These are phyloP conservation scores for Fusarium verticillioides DNA, from an alignment of 2,329 filamentous ascomycete species.

Conservation along the genomic window DNA sequence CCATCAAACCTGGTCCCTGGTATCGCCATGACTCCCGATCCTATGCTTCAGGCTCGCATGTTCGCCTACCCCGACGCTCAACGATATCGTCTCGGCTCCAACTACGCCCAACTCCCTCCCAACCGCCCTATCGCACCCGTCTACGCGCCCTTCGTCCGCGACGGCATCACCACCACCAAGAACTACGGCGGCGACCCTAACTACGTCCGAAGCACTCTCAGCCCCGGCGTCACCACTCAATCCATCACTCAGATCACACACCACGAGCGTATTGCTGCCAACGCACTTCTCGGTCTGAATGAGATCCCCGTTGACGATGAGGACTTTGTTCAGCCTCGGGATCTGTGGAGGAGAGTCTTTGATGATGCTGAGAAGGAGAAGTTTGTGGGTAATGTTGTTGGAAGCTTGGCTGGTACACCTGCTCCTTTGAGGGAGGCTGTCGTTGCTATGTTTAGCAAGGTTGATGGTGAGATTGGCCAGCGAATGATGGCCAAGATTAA, in stretches of 20 bases:
- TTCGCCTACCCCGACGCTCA: slow-evolving; percentile 16
- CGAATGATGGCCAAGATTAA: slow-evolving; percentile 15
- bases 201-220: slow-evolving; percentile 9
- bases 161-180: slow-evolving; percentile 5
- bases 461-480: slow-evolving; percentile 15
- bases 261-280: slow-evolving; percentile 2
- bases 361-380: slow-evolving; percentile 11
- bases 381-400: neutral
- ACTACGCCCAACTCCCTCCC: slow-evolving; percentile 1
- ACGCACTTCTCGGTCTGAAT: slow-evolving; percentile 1
- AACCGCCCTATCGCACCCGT: neutral
- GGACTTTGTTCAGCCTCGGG: neutral
- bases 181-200: slow-evolving; percentile 1
- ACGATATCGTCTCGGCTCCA: slow-evolving; percentile 6
- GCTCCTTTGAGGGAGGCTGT: slow-evolving; percentile 1
- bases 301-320: slow-evolving; percentile 10
- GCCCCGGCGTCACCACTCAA: neutral
- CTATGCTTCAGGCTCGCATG: slow-evolving; percentile 14
- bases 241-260: slow-evolving; percentile 8
- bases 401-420: slow-evolving; percentile 3
- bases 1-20: slow-evolving; percentile 5
- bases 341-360: slow-evolving; percentile 12
- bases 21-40: neutral
- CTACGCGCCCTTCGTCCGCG: slow-evolving; percentile 3
- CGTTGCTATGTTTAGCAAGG: slow-evolving; percentile 12